A percentile compares a stretch with the other conserved stretches of the same genome.
Conservation (phyloP, 164 flowering plant species). For the Macadamia tetraphylla region DNA sequence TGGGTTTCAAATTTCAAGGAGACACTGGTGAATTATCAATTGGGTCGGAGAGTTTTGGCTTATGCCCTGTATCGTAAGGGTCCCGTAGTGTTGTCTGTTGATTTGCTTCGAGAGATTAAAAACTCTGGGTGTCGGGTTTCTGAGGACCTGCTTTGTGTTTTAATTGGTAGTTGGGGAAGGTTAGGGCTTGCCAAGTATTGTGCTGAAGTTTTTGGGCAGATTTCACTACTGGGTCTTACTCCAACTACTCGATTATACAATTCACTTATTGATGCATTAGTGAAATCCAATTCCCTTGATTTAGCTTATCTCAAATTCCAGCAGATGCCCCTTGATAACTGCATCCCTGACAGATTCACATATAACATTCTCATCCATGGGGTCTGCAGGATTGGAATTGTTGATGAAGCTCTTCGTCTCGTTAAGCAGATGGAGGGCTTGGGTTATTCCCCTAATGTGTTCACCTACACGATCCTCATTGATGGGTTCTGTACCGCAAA, state of each 20-base stretch:
- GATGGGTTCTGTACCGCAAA: slow-evolving; percentile 83
- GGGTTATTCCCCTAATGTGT: slow-evolving; percentile 65
- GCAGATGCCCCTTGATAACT: slow-evolving; percentile 75
- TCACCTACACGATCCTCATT: slow-evolving; percentile 70
- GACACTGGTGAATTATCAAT: slow-evolving; percentile 33
- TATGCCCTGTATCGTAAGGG: slow-evolving; percentile 58
- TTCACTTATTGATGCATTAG: slow-evolving; percentile 78
- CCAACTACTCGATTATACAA: slow-evolving; percentile 83
- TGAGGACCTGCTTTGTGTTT: slow-evolving; percentile 63
- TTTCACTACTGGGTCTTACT: slow-evolving; percentile 64
- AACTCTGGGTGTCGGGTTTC: slow-evolving; percentile 41
- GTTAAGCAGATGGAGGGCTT: slow-evolving; percentile 73
- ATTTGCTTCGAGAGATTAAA: slow-evolving; percentile 52
- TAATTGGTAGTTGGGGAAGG: slow-evolving; percentile 92
- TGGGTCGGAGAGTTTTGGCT: slow-evolving; percentile 43
- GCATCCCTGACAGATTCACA: slow-evolving; percentile 80
- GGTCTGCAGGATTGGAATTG: slow-evolving; percentile 74
- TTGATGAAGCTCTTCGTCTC: slow-evolving; percentile 85
- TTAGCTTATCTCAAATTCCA: slow-evolving; percentile 90
- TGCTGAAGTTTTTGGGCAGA: slow-evolving; percentile 71
- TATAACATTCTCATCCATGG: slow-evolving; percentile 90
- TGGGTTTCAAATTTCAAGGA: slow-evolving; percentile 59
- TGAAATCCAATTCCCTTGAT: slow-evolving; percentile 79
- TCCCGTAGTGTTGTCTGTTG: slow-evolving; percentile 67
- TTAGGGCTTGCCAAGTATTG: slow-evolving; percentile 85